These are phyloP conservation scores for Wickerhamiella pararugosa DNA, from an alignment of 1,139 yeast species.

Conservation along the genomic window DNA sequence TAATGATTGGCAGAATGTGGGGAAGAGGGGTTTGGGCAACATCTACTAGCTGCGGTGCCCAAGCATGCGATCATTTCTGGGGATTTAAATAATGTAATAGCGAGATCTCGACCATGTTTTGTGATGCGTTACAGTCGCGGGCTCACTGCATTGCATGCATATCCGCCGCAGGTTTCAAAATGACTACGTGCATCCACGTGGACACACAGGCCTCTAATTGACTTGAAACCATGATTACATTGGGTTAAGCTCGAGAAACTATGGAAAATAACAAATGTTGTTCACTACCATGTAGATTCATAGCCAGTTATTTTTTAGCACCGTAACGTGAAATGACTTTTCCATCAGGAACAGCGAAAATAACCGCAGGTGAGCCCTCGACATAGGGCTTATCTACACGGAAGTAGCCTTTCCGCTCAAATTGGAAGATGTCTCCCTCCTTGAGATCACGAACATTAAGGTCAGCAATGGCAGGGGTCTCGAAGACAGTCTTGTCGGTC, in stretches of 20 bases:
- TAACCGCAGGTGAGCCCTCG: slow-evolving; percentile 38
- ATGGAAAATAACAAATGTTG: not conserved
- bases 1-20: not conserved
- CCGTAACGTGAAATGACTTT: slow-evolving; percentile 77
- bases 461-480: slow-evolving; percentile 65
- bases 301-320: slow-evolving; percentile 31
- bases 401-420: slow-evolving; percentile 95
- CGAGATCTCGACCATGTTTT: too few species aligned
- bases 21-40: too few species aligned
- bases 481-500: slow-evolving; percentile 81
- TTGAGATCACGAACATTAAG: slow-evolving; percentile 59
- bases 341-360: slow-evolving; percentile 95
- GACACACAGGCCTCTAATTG: not conserved
- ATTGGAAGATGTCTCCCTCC: slow-evolving; percentile 80
- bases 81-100: too few species aligned
- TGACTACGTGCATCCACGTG: too few species aligned
- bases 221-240: too few species aligned
- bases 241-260: too few species aligned
- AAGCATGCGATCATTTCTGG: too few species aligned
- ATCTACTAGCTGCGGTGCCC: too few species aligned
- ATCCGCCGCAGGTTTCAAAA: too few species aligned
- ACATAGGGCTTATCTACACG: slow-evolving; percentile 49
- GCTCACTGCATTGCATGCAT: too few species aligned
- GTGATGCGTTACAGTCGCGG: too few species aligned
- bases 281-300: not conserved